Conservation (phyloP, 257 asterid genomes). For the Marsdenia floribunda region DNA sequence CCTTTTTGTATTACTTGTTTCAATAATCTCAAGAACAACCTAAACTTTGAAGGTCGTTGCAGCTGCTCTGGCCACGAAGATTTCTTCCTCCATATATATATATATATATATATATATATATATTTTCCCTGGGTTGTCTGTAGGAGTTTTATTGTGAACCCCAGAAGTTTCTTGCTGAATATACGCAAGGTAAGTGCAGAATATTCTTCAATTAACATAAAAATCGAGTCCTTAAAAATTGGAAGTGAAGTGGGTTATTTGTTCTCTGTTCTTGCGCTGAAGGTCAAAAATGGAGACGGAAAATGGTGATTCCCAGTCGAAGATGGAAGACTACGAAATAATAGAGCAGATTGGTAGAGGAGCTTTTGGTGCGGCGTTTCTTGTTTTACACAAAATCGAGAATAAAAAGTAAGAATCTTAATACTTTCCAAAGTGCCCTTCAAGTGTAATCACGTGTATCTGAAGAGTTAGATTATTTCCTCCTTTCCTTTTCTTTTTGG, state of each 20-base stretch:
- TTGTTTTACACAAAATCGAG: constrained; percentile 67
- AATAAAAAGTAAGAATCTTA: constrained; percentile 50
- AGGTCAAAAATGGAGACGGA: constrained; percentile 55
- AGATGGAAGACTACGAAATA: constrained; percentile 74
- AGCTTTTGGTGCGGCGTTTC: constrained; percentile 73
- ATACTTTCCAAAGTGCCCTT: neutral
- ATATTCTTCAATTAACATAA: constrained; percentile 14
- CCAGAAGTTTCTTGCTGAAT: constrained; percentile 19
- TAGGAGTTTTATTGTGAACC: constrained; percentile 19
- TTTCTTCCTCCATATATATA: constrained; percentile 7
- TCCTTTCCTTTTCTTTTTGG: no score
- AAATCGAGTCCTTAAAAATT: constrained; percentile 17
- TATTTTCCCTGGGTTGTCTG: constrained; percentile 15
- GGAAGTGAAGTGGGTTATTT: constrained; percentile 11
- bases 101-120: no score
- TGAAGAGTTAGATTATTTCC: neutral
- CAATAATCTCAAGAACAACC: constrained; percentile 16
- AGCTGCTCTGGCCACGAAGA: constrained; percentile 10
- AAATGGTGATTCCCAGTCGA: constrained; percentile 42
- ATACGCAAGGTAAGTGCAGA: constrained; percentile 26
- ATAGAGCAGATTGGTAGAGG: constrained; percentile 92
- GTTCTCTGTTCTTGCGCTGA: constrained; percentile 12
- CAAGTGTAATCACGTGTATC: constrained; percentile 11
- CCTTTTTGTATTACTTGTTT: constrained; percentile 10
- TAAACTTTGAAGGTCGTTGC: constrained; percentile 18